phyloP scores from a whole-genome alignment of 2,329 filamentous ascomycete genomes.

The Rhynchosporium graminicola region DNA sequence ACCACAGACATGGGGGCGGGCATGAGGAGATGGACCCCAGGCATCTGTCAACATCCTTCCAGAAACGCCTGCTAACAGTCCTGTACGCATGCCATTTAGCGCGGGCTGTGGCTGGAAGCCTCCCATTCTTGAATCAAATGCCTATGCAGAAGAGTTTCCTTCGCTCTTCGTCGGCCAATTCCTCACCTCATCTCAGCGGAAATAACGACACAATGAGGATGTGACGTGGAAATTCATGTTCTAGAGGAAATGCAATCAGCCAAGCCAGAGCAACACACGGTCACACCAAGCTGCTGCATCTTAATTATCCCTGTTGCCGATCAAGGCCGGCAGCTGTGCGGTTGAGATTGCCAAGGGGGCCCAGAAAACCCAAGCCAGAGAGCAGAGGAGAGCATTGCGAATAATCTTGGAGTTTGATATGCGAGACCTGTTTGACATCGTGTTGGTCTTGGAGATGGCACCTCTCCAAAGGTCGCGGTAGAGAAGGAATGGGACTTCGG shows the following conservation, averaged over 20 bases:
- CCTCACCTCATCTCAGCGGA: conserved; percentile 15
- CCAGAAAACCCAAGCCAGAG: conserved; percentile 5
- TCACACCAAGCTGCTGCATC: not conserved
- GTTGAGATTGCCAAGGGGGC: conserved; percentile 8
- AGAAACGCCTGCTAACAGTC: conserved; percentile 7
- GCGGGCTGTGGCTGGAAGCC: not conserved
- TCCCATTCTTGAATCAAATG: conserved; percentile 5
- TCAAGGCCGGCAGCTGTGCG: conserved; percentile 6
- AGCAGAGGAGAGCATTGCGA: not conserved
- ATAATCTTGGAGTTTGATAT: not conserved
- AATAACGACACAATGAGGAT: not conserved
- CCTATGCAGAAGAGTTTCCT: conserved; percentile 7
- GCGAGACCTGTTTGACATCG: conserved; percentile 10
- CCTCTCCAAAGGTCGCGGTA: not conserved
- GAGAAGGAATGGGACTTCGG: not conserved
- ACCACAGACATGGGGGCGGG: conserved; percentile 1
- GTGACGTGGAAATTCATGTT: not conserved
- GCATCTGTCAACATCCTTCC: conserved; percentile 11
- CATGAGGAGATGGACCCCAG: conserved; percentile 12
- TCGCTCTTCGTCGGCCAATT: conserved; percentile 4
- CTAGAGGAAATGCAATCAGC: not conserved
- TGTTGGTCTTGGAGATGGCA: conserved; percentile 1
- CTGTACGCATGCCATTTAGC: not conserved
- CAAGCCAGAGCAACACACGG: not conserved
- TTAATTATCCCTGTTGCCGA: conserved; percentile 6